A percentile compares a stretch with the other conserved stretches of the same genome.
Evolutionary conservation across 129 eudicot genomes (phyloP).

Genomic region (Kitagawia praeruptora): DNA sequence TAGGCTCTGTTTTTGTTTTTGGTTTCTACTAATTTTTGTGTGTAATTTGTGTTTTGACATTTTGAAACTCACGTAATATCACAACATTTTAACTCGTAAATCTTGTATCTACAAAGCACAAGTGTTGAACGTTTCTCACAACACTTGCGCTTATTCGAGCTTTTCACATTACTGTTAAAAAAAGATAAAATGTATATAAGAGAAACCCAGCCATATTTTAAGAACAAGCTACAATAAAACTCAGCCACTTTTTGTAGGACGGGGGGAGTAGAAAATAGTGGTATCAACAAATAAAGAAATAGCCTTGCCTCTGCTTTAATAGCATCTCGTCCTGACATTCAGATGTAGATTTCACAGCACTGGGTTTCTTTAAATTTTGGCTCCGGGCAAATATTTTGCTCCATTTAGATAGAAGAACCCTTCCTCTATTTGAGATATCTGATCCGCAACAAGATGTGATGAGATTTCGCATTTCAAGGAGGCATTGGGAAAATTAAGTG

Average conservation of each 20-base stretch:
- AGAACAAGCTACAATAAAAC: not conserved
- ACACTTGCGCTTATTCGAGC: not conserved
- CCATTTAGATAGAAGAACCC: conserved; percentile 62
- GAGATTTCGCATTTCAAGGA: conserved; percentile 39
- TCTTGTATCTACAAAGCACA: not conserved
- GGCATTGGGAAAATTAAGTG: not conserved
- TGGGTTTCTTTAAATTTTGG: conserved; percentile 48
- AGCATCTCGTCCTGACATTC: conserved; percentile 67
- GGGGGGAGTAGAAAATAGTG: not conserved
- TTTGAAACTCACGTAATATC: not conserved
- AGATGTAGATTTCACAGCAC: conserved; percentile 41
- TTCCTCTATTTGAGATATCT: conserved; percentile 95
- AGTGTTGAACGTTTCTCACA: not conserved
- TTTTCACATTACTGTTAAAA: not conserved
- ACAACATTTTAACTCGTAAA: not conserved
- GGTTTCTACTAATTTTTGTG: not conserved
- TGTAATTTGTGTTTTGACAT: not conserved
- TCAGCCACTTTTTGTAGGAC: not conserved
- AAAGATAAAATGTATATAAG: not conserved
- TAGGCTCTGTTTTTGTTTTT: not conserved
- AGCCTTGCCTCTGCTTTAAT: conserved; percentile 80
- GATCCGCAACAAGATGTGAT: conserved; percentile 82
- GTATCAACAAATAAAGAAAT: not conserved
- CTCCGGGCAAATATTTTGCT: conserved; percentile 77
- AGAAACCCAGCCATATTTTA: not conserved